These are phyloP conservation scores for Tuber melanosporum DNA, from an alignment of 495 filamentous ascomycete species.

Conservation along the genomic window DNA sequence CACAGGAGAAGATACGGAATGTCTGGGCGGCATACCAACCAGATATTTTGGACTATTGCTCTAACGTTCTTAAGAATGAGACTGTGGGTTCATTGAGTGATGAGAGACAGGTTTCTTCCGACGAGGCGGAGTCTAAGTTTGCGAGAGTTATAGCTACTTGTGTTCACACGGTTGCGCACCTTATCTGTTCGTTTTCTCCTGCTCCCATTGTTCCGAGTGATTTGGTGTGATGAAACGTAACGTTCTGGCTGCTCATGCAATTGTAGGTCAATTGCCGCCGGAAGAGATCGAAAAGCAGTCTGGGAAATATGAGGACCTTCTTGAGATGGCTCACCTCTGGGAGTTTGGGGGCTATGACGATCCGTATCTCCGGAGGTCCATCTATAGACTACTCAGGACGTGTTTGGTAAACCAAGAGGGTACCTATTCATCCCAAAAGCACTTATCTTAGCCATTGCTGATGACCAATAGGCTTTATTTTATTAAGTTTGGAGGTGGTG, in stretches of 20 bases:
- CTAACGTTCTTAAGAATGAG: slow-evolving; percentile 67
- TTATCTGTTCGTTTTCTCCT: slow-evolving; percentile 44
- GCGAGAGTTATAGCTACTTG: slow-evolving; percentile 66
- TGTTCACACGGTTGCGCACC: slow-evolving; percentile 52
- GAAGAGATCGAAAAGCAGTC: slow-evolving; percentile 51
- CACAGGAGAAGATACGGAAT: slow-evolving; percentile 65
- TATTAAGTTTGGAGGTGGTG: slow-evolving; percentile 53
- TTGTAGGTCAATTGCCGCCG: slow-evolving; percentile 31
- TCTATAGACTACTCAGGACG: slow-evolving; percentile 58
- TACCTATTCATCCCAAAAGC: slow-evolving; percentile 6
- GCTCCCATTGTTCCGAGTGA: slow-evolving; percentile 1
- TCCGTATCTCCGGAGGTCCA: slow-evolving; percentile 60
- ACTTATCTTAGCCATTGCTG: slow-evolving; percentile 46
- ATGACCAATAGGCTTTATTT: slow-evolving; percentile 50
- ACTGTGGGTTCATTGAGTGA: slow-evolving; percentile 77
- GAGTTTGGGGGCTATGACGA: slow-evolving; percentile 62
- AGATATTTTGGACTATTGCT: slow-evolving; percentile 72
- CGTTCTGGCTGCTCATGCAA: neutral
- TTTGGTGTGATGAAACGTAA: slow-evolving; percentile 8
- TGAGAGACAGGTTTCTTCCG: slow-evolving; percentile 69
- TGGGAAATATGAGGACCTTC: slow-evolving; percentile 50
- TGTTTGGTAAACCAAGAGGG: slow-evolving; percentile 7
- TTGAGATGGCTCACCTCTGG: slow-evolving; percentile 68
- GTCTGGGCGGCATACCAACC: slow-evolving; percentile 72
- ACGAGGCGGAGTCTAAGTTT: slow-evolving; percentile 81